Evolutionary conservation across 768 basidiomycete species (phyloP).

Genomic region (Auriscalpium orientale): DNA sequence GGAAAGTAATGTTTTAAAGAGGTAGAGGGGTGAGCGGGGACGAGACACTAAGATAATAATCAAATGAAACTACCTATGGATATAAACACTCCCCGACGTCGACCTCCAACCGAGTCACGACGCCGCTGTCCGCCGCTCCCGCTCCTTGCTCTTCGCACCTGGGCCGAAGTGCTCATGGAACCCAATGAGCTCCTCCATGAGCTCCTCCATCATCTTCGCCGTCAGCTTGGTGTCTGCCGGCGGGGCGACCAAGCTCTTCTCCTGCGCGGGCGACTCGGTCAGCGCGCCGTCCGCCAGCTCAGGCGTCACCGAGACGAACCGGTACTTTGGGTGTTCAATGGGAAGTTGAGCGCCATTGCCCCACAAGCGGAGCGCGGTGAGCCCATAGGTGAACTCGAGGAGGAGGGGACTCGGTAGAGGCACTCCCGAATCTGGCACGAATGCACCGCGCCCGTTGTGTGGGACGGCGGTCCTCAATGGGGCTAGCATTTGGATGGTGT

Average conservation of each 20-base stretch:
- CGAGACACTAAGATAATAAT: neutral
- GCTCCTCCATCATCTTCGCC: conserved; percentile 83
- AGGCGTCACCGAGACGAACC: no score
- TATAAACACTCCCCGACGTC: neutral
- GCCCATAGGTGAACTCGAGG: no score
- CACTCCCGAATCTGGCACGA: no score
- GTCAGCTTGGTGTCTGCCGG: conserved; percentile 29
- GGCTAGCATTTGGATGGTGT: no score
- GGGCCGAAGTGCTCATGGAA: conserved; percentile 88
- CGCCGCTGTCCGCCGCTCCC: conserved; percentile 24
- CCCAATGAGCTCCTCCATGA: conserved; percentile 81
- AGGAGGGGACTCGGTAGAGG: no score
- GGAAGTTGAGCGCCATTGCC: no score
- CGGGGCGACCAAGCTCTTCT: conserved; percentile 4
- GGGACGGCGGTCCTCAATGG: no score
- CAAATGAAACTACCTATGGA: neutral
- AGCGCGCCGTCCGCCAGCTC: neutral
- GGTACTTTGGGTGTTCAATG: no score
- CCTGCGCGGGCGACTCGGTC: conserved; percentile 17
- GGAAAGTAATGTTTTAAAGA: neutral
- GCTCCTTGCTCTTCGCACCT: conserved; percentile 34
- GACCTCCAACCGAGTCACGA: conserved; percentile 15
- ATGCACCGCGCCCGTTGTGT: no score
- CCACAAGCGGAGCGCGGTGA: no score
- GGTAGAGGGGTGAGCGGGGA: neutral